Evolutionary conservation across 257 asterid species (phyloP).

Genomic region (Solanum habrochaites): DNA sequence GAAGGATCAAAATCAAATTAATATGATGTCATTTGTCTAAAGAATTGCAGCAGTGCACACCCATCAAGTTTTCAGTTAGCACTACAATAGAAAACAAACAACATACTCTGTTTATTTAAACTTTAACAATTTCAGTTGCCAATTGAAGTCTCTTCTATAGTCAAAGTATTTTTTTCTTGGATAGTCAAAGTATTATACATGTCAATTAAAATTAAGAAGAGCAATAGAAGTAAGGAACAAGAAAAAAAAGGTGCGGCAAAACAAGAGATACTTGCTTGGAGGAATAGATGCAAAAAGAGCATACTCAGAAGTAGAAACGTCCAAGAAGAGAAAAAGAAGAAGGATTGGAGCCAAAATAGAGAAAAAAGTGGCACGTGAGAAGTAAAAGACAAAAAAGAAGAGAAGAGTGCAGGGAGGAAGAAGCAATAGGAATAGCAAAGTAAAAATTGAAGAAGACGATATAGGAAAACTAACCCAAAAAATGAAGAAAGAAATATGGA

Average conservation of each 20-base stretch:
- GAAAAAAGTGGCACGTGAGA: not conserved
- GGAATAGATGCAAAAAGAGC: not conserved
- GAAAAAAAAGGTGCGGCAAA: not conserved
- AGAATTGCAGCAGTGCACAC: not conserved
- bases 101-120: not conserved
- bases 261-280: not conserved
- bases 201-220: not conserved
- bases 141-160: not conserved
- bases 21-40: not conserved
- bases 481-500: not conserved
- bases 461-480: not conserved
- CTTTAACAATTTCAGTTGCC: not conserved
- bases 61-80: not conserved
- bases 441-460: not conserved
- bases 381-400: not conserved
- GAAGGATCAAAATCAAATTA: not conserved
- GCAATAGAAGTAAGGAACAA: not conserved
- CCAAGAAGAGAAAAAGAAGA: not conserved
- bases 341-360: not conserved
- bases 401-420: not conserved
- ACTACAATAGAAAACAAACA: not conserved
- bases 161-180: not conserved
- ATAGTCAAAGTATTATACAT: not conserved
- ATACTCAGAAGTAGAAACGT: not conserved
- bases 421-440: not conserved